phyloP scores from a whole-genome alignment of 1,284 basidiomycete species.

The Cutaneotrichosporon cutaneum region DNA sequence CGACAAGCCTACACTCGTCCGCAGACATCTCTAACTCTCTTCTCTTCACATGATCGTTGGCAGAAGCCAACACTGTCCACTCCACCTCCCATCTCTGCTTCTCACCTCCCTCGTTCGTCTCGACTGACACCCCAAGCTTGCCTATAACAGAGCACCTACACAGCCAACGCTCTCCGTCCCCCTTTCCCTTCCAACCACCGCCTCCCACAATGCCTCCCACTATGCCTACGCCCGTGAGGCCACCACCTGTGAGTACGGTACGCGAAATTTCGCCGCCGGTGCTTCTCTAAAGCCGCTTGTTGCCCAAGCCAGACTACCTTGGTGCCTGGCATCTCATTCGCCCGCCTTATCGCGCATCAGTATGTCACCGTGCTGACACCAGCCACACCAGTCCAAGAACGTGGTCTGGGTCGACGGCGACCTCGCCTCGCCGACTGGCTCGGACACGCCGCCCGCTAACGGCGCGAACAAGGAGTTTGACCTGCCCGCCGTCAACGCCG shows the following conservation, averaged over 20 bases:
- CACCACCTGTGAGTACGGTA: background rate
- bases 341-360: background rate
- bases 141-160: background rate
- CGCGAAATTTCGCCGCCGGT: too few relatives aligned
- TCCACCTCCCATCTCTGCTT: background rate
- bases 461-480: constrained; percentile 9
- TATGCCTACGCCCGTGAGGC: background rate
- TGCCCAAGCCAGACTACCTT: background rate
- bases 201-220: background rate
- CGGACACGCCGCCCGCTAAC: constrained; percentile 35
- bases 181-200: background rate
- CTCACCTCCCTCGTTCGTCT: background rate
- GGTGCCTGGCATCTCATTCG: background rate
- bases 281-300: background rate
- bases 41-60: constrained; percentile 1
- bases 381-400: constrained; percentile 46
- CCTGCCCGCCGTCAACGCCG: constrained; percentile 60
- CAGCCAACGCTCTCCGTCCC: too few relatives aligned
- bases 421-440: constrained; percentile 19
- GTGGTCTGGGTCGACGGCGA: constrained; percentile 49
- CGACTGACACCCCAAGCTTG: background rate
- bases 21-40: background rate
- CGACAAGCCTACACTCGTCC: background rate
- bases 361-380: constrained; percentile 3
- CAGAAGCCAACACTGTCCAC: background rate